Evolutionary conservation across 192 early-diverging fungal species (phyloP).

Genomic region (Coemansia sp.): DNA sequence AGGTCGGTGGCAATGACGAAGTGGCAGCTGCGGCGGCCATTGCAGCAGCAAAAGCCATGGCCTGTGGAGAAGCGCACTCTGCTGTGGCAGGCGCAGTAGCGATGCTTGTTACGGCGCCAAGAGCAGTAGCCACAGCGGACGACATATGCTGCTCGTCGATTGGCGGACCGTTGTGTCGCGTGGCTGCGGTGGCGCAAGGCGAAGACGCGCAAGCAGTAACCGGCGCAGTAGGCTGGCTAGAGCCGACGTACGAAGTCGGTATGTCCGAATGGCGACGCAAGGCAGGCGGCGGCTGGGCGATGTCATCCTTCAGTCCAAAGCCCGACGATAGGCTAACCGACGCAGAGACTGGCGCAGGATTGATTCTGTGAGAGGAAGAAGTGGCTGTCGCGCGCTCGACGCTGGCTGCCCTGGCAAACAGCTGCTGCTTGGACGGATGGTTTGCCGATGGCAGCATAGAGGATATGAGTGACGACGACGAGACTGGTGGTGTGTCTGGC

Average conservation of each 20-base stretch:
- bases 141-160: conserved; percentile 11
- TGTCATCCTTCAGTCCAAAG: conserved; percentile 4
- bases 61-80: conserved; percentile 12
- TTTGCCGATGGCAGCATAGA: conserved; percentile 16
- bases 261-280: conserved; percentile 45
- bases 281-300: not conserved
- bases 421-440: not conserved
- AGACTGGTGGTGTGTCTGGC: not conserved
- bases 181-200: conserved; percentile 5
- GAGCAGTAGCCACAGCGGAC: conserved; percentile 11
- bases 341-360: not conserved
- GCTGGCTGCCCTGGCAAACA: conserved; percentile 12
- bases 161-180: conserved; percentile 3
- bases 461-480: conserved; percentile 11
- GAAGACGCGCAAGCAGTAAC: conserved; percentile 7
- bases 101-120: conserved; percentile 1
- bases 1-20: conserved; percentile 1
- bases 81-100: conserved; percentile 16
- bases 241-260: conserved; percentile 17
- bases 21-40: conserved; percentile 5
- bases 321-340: not conserved
- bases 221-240: conserved; percentile 3
- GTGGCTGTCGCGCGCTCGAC: conserved; percentile 13
- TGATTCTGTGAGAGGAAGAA: not conserved
- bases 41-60: conserved; percentile 8